A percentile compares a stretch with the other conserved stretches of the same genome.
These are phyloP conservation scores for Saturnispora ahearnii DNA, from an alignment of 805 yeast genomes.

Conservation along the genomic window DNA sequence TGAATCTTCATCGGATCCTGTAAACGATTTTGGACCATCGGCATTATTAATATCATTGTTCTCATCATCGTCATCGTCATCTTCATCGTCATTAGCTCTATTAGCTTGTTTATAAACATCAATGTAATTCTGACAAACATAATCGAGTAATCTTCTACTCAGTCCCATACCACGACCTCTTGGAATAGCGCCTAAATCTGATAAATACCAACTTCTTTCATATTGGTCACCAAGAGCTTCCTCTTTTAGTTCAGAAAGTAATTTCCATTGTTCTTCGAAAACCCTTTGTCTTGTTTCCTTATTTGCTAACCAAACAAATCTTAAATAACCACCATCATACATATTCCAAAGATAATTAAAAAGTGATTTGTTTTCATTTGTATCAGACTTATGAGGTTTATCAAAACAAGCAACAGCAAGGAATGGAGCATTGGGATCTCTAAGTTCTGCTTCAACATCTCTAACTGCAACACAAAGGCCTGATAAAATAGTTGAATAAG, in stretches of 20 bases:
- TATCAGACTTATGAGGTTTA: conserved; percentile 20
- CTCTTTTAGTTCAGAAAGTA: conserved; percentile 35
- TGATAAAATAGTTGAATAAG: conserved; percentile 40
- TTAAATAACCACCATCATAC: conserved; percentile 28
- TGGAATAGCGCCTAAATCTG: conserved; percentile 51
- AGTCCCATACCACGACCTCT: conserved; percentile 51
- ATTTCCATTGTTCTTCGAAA: conserved; percentile 40
- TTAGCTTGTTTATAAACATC: conserved; percentile 5
- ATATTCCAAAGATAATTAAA: conserved; percentile 27
- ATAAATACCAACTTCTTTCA: conserved; percentile 44
- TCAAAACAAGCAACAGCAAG: conserved; percentile 47
- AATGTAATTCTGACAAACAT: conserved; percentile 12
- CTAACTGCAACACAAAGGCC: conserved; percentile 45
- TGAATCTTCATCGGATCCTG: conserved; percentile 20
- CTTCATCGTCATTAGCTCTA: conserved; percentile 5
- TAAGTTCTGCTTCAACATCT: conserved; percentile 36
- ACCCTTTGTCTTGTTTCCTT: conserved; percentile 41
- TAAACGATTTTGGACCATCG: conserved; percentile 5
- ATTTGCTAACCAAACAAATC: conserved; percentile 28
- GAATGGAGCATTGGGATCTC: conserved; percentile 35
- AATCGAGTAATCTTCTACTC: conserved; percentile 38
- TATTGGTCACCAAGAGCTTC: conserved; percentile 35
- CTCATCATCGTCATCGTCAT: conserved; percentile 14
- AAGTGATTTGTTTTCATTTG: conserved; percentile 22
- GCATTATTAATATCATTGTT: neutral